These are phyloP conservation scores for Ascochyta viciae-villosae DNA, from an alignment of 2,329 filamentous ascomycete species.

Conservation along the genomic window DNA sequence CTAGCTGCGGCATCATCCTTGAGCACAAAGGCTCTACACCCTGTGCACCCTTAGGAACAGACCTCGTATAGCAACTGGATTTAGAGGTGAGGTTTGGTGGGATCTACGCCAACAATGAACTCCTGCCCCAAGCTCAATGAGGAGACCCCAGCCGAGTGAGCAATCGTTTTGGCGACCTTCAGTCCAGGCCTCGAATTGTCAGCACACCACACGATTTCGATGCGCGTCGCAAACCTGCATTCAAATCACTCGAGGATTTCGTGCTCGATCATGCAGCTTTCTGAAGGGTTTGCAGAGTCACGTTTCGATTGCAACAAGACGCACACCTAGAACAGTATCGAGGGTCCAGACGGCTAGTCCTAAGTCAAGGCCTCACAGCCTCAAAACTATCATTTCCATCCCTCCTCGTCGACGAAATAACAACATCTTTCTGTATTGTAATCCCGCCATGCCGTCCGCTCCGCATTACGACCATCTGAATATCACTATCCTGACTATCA, in stretches of 20 bases:
- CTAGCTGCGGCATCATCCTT: background rate
- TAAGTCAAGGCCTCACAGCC: constrained; percentile 1
- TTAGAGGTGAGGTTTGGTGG: background rate
- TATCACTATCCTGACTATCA: constrained; percentile 10
- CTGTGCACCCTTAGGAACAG: background rate
- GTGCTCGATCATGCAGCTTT: background rate
- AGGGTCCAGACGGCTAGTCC: background rate
- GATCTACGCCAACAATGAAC: background rate
- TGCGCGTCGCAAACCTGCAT: background rate
- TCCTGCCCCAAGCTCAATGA: no score
- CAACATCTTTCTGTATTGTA: constrained; percentile 17
- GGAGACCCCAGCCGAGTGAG: no score
- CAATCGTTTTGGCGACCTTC: background rate
- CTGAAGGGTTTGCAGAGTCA: background rate
- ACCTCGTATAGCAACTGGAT: background rate
- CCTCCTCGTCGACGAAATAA: constrained; percentile 6
- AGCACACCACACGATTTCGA: background rate
- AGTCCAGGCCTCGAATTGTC: background rate
- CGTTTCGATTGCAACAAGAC: background rate
- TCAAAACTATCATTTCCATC: constrained; percentile 12
- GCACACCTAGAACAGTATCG: background rate
- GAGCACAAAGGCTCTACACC: background rate
- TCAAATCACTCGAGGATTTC: background rate
- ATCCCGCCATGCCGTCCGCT: constrained; percentile 15
- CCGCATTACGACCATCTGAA: constrained; percentile 15